phyloP scores from a whole-genome alignment of 2,329 filamentous ascomycete species.

The Monosporascus sp. region DNA sequence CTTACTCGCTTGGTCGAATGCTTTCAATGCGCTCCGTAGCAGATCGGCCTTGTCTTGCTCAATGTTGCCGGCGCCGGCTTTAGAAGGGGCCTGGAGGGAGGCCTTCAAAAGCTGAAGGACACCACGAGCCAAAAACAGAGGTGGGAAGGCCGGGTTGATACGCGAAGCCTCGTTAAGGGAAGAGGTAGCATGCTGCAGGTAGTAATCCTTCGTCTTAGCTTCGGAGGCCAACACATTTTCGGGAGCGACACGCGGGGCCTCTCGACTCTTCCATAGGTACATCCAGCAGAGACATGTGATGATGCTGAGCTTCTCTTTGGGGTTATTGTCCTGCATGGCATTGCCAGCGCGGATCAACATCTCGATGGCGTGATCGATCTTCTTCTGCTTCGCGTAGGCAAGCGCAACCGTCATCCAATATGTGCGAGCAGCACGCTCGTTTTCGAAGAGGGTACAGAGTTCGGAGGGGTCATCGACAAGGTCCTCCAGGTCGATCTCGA shows the following conservation, averaged over 20 bases:
- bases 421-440: slow-evolving; percentile 82
- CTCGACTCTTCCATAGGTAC: slow-evolving; percentile 81
- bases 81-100: slow-evolving; percentile 73
- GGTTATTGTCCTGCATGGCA: slow-evolving; percentile 63
- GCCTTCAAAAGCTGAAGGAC: slow-evolving; percentile 84
- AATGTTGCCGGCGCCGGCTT: slow-evolving; percentile 55
- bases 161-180: slow-evolving; percentile 93
- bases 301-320: slow-evolving; percentile 80
- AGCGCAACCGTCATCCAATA: slow-evolving; percentile 99
- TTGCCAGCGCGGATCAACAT: slow-evolving; percentile 69
- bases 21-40: slow-evolving; percentile 79
- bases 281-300: slow-evolving; percentile 86
- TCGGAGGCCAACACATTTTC: slow-evolving; percentile 64
- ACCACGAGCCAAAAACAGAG: slow-evolving; percentile 84
- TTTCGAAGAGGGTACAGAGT: slow-evolving; percentile 90
- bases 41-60: slow-evolving; percentile 75
- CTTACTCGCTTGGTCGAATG: slow-evolving; percentile 88
- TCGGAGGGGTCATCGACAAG: slow-evolving; percentile 92
- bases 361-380: slow-evolving; percentile 77
- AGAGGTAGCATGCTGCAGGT: slow-evolving; percentile 82
- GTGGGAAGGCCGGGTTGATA: slow-evolving; percentile 87
- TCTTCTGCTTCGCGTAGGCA: slow-evolving; percentile 93
- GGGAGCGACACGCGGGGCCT: slow-evolving; percentile 59
- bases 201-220: slow-evolving; percentile 87
- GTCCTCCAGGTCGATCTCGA: slow-evolving; percentile 90